phyloP scores from a whole-genome alignment of 495 filamentous ascomycete species.

The Xylaria venustula region DNA sequence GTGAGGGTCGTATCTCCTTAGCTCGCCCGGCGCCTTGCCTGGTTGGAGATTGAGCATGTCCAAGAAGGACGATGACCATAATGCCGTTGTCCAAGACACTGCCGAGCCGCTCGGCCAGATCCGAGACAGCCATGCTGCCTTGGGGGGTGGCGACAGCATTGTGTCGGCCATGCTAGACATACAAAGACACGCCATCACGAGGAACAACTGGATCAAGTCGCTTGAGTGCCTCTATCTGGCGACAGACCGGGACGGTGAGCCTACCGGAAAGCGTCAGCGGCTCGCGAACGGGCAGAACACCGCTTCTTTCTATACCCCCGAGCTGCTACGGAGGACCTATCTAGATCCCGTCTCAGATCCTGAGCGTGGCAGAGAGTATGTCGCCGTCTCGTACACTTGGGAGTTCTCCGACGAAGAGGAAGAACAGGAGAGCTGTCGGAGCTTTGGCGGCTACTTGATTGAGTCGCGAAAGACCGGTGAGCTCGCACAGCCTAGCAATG shows the following conservation, averaged over 20 bases:
- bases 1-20: background rate
- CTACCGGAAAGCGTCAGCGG: constrained; percentile 25
- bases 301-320: constrained; percentile 8
- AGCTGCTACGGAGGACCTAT: constrained; percentile 21
- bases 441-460: constrained; percentile 17
- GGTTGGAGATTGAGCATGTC: constrained; percentile 26
- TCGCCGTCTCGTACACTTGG: constrained; percentile 35
- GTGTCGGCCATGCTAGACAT: constrained; percentile 27
- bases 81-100: constrained; percentile 31
- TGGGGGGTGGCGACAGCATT: constrained; percentile 15
- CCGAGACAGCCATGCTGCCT: constrained; percentile 19
- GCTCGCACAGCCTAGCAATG: constrained; percentile 20
- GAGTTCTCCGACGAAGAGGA: constrained; percentile 24
- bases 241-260: constrained; percentile 18
- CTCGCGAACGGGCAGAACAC: constrained; percentile 20
- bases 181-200: constrained; percentile 19
- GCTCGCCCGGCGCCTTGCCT: constrained; percentile 2
- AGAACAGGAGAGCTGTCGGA: constrained; percentile 1
- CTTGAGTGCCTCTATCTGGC: constrained; percentile 29
- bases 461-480: constrained; percentile 24
- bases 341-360: constrained; percentile 19
- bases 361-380: constrained; percentile 20
- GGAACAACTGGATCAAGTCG: constrained; percentile 26
- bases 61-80: constrained; percentile 9
- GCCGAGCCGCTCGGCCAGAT: constrained; percentile 26